Percentiles rank a stretch among this genome's conserved stretches.
These are phyloP conservation scores for Dovyalis caffra DNA, from an alignment of 345 rosid species.

Conservation along the genomic window DNA sequence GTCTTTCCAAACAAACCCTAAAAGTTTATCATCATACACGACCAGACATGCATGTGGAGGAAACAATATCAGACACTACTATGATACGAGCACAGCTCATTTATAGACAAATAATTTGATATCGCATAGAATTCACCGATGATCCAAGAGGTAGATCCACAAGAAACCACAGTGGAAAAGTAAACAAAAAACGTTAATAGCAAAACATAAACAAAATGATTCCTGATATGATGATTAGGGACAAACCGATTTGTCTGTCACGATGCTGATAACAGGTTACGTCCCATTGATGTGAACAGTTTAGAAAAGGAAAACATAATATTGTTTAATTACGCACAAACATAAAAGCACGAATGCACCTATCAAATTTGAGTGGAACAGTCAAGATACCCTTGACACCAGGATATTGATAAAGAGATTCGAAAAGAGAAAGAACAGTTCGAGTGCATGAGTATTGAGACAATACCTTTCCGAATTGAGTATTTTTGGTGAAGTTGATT, in stretches of 20 bases:
- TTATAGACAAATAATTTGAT: neutral
- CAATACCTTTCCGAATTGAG: conserved; percentile 37
- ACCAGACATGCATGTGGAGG: neutral
- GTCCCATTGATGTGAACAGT: neutral
- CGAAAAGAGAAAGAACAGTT: neutral
- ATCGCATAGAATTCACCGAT: neutral
- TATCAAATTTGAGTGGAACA: neutral
- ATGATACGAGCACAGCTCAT: neutral
- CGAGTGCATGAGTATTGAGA: neutral
- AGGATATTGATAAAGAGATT: neutral
- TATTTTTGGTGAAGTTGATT: conserved; percentile 38
- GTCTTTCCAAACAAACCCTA: neutral
- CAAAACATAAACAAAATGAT: neutral
- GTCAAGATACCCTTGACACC: neutral
- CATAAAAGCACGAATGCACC: neutral
- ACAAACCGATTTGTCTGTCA: neutral
- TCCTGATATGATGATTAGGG: neutral
- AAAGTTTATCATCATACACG: neutral
- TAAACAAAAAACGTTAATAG: neutral
- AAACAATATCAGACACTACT: neutral
- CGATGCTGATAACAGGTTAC: neutral
- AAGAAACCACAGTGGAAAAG: neutral
- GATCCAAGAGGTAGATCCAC: neutral
- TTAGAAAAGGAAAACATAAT: neutral
- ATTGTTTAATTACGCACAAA: neutral